Evolutionary conservation across 192 early-diverging fungal species (phyloP).

Genomic region (Pecoramyces ruminantium): DNA sequence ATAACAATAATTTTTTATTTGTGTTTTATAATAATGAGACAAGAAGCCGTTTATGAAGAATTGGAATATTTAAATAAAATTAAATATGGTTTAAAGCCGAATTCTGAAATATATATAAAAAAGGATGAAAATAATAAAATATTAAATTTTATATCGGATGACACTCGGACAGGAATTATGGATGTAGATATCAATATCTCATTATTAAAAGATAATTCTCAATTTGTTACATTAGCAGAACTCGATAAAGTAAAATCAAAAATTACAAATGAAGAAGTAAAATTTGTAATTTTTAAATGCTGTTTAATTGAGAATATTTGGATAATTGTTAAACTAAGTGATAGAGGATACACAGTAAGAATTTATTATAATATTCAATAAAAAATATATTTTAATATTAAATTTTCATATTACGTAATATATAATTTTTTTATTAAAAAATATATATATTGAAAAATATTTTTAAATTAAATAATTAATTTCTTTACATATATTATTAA

Average conservation of each 20-base stretch:
- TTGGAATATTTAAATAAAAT: neutral
- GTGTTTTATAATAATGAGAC: too few species aligned
- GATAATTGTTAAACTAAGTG: neutral
- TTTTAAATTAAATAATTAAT: too few species aligned
- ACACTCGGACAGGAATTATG: neutral
- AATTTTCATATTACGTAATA: too few species aligned
- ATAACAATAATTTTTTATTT: too few species aligned
- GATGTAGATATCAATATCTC: neutral
- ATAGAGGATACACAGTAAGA: neutral
- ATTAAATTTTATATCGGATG: neutral
- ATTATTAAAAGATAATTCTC: neutral
- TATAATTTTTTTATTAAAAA: too few species aligned
- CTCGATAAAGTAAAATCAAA: neutral
- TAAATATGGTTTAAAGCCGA: neutral
- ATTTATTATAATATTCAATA: neutral
- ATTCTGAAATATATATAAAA: neutral
- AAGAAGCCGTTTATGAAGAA: neutral
- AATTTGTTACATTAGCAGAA: neutral
- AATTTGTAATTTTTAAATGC: neutral
- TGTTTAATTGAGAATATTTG: neutral
- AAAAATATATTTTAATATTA: too few species aligned
- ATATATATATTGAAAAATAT: too few species aligned
- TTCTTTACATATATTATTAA: too few species aligned
- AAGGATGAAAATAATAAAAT: neutral
- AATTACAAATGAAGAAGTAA: neutral